Conservation (phyloP, 176 grass and related monocot species). For the Puccinellia tenuiflora region DNA sequence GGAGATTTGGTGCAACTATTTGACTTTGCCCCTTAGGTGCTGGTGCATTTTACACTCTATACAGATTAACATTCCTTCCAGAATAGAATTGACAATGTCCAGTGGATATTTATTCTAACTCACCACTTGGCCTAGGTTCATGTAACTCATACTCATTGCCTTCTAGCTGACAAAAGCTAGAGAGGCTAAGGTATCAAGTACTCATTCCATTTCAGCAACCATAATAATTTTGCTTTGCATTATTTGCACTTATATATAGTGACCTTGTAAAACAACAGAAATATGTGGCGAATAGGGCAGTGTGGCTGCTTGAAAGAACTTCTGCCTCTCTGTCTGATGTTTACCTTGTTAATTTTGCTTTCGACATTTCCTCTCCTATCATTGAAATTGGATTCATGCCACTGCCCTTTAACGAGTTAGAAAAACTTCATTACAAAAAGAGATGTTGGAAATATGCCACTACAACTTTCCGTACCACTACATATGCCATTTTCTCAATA, state of each 20-base stretch:
- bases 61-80: background rate
- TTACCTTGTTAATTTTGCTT: background rate
- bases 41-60: background rate
- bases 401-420: no score
- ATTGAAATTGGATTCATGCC: no score
- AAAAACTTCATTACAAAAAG: no score
- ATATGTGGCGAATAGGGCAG: background rate
- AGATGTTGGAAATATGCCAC: no score
- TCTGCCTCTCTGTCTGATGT: constrained; percentile 8
- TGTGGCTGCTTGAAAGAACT: background rate
- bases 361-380: background rate
- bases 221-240: constrained; percentile 5
- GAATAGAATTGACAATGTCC: background rate
- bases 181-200: constrained; percentile 3
- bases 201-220: background rate
- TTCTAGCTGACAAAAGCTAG: constrained; percentile 6
- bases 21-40: constrained; percentile 1
- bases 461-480: no score
- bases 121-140: constrained; percentile 18
- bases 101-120: constrained; percentile 24
- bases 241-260: background rate
- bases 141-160: background rate
- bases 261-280: background rate
- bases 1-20: background rate
- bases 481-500: no score